A percentile compares a stretch with the other conserved stretches of the same genome.
Evolutionary conservation across 768 basidiomycete species (phyloP).

Genomic region (Psilocybe azurescens): DNA sequence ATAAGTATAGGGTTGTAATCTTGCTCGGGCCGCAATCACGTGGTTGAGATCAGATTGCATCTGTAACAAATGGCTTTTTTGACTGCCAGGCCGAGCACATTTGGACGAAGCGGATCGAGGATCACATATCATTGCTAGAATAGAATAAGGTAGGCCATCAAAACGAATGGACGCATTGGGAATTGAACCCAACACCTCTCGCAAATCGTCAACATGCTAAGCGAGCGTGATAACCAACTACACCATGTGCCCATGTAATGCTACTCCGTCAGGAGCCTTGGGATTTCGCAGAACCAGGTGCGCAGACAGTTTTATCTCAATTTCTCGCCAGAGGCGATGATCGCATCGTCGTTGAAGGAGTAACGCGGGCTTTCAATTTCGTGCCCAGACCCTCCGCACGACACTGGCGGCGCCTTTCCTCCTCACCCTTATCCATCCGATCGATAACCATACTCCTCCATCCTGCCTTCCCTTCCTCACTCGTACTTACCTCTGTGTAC

Average conservation of each 20-base stretch:
- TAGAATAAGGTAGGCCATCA: not conserved
- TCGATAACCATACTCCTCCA: slow-evolving; percentile 6
- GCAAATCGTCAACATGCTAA: slow-evolving; percentile 22
- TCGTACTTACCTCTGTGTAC: slow-evolving; percentile 1
- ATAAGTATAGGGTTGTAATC: too few species aligned
- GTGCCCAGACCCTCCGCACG: not conserved
- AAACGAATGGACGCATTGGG: slow-evolving; percentile 25
- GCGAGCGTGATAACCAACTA: slow-evolving; percentile 32
- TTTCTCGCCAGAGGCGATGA: not conserved
- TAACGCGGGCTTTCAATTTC: not conserved
- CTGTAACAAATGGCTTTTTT: too few species aligned
- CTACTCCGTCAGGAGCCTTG: not conserved
- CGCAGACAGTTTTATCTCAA: not conserved
- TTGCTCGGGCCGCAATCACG: too few species aligned
- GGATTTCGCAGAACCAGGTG: too few species aligned
- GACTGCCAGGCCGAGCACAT: too few species aligned
- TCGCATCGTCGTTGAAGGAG: not conserved
- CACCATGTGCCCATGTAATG: slow-evolving; percentile 27
- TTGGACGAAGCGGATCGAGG: too few species aligned
- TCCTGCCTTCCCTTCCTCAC: slow-evolving; percentile 7
- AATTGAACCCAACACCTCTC: slow-evolving; percentile 31
- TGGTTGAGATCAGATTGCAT: too few species aligned
- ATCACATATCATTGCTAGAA: not conserved
- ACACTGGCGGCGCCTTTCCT: not conserved
- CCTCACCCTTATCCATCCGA: slow-evolving; percentile 1